phyloP scores from a whole-genome alignment of 2,329 filamentous ascomycete genomes.

The Diatrype stigma region DNA sequence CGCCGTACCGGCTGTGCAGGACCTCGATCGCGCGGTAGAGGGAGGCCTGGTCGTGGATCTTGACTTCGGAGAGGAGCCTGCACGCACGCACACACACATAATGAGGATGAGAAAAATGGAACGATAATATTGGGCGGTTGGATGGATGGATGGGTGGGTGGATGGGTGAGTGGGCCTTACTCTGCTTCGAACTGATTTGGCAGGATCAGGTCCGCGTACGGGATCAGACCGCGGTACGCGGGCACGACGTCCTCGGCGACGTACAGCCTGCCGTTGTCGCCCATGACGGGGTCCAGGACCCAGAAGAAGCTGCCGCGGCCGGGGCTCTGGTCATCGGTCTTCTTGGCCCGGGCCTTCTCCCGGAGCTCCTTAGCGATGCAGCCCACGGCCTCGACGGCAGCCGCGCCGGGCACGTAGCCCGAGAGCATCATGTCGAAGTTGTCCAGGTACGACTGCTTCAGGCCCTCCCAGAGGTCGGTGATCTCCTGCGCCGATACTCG shows the following conservation, averaged over 20 bases:
- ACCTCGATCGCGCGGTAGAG: constrained; percentile 70
- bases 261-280: constrained; percentile 88
- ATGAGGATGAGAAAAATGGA: too few relatives aligned
- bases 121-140: neutral
- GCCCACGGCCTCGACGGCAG: constrained; percentile 79
- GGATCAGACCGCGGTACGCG: constrained; percentile 76
- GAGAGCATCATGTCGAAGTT: constrained; percentile 93
- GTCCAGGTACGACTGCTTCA: constrained; percentile 78
- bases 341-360: constrained; percentile 49
- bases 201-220: constrained; percentile 82
- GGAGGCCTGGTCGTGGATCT: constrained; percentile 70
- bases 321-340: too few relatives aligned
- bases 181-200: constrained; percentile 98
- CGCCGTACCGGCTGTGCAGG: constrained; percentile 69
- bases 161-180: constrained; percentile 46
- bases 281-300: constrained; percentile 98
- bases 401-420: constrained; percentile 87
- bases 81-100: too few relatives aligned
- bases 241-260: constrained; percentile 89
- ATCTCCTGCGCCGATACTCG: constrained; percentile 80
- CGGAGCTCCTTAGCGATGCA: constrained; percentile 78
- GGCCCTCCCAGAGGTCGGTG: constrained; percentile 74
- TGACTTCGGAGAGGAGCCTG: constrained; percentile 79
- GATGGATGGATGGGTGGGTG: neutral
- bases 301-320: constrained; percentile 89